These are phyloP conservation scores for Malus asiatica DNA, from an alignment of 306 rosid species.

Conservation along the genomic window DNA sequence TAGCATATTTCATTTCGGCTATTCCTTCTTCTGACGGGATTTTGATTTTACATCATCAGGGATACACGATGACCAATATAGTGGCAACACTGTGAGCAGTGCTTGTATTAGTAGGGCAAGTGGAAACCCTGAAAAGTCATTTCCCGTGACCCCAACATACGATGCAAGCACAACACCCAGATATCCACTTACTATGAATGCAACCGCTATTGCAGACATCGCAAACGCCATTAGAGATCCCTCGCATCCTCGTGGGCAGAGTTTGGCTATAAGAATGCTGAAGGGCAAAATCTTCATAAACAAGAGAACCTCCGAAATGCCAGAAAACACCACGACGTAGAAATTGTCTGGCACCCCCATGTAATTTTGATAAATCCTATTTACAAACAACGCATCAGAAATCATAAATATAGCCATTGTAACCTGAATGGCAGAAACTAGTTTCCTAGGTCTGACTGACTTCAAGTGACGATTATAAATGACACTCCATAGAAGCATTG, in stretches of 20 bases:
- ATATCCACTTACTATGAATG: slow-evolving; percentile 77
- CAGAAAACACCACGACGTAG: slow-evolving; percentile 71
- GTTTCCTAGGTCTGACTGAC: slow-evolving; percentile 55
- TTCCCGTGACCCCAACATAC: slow-evolving; percentile 46
- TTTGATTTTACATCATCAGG: slow-evolving; percentile 42
- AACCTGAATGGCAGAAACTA: slow-evolving; percentile 61
- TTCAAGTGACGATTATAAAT: slow-evolving; percentile 53
- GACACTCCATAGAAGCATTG: slow-evolving; percentile 77
- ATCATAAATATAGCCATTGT: slow-evolving; percentile 64
- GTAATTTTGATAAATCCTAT: slow-evolving; percentile 43
- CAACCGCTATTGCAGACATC: slow-evolving; percentile 65
- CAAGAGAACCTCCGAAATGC: slow-evolving; percentile 64
- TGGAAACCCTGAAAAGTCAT: slow-evolving; percentile 74
- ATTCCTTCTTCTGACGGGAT: slow-evolving; percentile 22
- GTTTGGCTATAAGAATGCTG: slow-evolving; percentile 57
- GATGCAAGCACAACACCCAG: slow-evolving; percentile 79
- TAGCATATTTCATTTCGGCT: not conserved
- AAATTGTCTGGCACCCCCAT: slow-evolving; percentile 63
- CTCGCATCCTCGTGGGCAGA: slow-evolving; percentile 86
- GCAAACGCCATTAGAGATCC: slow-evolving; percentile 94
- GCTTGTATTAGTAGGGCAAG: slow-evolving; percentile 62
- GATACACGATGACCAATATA: slow-evolving; percentile 70
- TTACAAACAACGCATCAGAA: slow-evolving; percentile 75
- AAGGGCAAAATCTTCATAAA: slow-evolving; percentile 81
- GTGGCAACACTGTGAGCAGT: slow-evolving; percentile 57